These are phyloP conservation scores for Aegle marmelos DNA, from an alignment of 345 rosid species.

Conservation along the genomic window DNA sequence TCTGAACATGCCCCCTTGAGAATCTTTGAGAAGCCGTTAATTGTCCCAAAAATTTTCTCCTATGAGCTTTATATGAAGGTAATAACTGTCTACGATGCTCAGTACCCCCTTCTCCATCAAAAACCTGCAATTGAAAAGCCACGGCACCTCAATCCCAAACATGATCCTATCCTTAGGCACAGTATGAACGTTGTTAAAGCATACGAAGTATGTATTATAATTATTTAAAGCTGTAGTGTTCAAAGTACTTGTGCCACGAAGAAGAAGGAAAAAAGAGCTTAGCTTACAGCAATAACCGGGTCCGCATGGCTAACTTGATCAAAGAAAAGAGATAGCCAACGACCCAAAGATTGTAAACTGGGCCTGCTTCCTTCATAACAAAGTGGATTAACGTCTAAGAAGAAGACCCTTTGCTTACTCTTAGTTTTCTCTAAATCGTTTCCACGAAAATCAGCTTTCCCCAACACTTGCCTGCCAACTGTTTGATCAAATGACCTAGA, in stretches of 20 bases:
- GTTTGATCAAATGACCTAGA: slow-evolving; percentile 50
- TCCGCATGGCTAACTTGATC: slow-evolving; percentile 71
- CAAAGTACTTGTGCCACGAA: background rate
- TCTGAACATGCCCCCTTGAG: slow-evolving; percentile 28
- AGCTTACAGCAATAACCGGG: slow-evolving; percentile 84
- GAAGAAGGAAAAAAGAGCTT: background rate
- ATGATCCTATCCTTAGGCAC: background rate
- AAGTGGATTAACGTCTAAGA: slow-evolving; percentile 86
- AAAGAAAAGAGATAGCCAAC: slow-evolving; percentile 87
- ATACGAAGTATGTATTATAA: background rate
- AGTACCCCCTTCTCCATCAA: slow-evolving; percentile 78
- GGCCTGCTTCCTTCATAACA: slow-evolving; percentile 82
- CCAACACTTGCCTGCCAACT: slow-evolving; percentile 26
- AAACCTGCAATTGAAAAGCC: slow-evolving; percentile 47
- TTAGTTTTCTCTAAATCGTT: slow-evolving; percentile 18
- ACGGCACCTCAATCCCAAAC: background rate
- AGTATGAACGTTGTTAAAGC: background rate
- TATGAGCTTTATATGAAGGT: slow-evolving; percentile 86
- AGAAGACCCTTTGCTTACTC: slow-evolving; percentile 71
- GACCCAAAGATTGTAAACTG: slow-evolving; percentile 61
- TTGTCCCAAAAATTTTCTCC: slow-evolving; percentile 39
- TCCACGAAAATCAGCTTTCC: slow-evolving; percentile 10
- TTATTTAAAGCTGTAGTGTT: background rate
- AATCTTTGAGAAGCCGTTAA: slow-evolving; percentile 34
- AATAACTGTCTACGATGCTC: slow-evolving; percentile 63